Percentiles rank a stretch among this genome's conserved stretches.
Evolutionary conservation across 2,329 filamentous ascomycete genomes (phyloP).

Genomic region (Scedosporium aurantiacum): DNA sequence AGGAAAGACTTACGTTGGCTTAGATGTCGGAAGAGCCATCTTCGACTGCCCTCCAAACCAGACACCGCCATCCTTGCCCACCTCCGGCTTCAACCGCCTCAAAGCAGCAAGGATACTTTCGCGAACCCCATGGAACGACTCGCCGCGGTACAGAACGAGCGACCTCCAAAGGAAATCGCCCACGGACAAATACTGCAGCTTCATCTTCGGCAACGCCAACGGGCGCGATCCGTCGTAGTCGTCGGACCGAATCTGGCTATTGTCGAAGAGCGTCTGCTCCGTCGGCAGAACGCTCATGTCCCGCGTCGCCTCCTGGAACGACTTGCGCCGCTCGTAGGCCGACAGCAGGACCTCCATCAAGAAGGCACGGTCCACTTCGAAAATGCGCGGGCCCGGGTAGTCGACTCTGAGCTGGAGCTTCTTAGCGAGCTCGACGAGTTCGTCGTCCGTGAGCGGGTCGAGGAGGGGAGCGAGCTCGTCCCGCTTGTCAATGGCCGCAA

Average conservation of each 20-base stretch:
- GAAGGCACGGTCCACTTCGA: conserved; percentile 53
- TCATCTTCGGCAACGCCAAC: conserved; percentile 85
- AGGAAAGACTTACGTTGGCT: conserved; percentile 46
- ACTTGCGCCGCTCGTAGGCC: conserved; percentile 63
- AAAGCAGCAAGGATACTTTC: conserved; percentile 80
- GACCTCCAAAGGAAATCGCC: conserved; percentile 97
- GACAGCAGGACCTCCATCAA: conserved; percentile 63
- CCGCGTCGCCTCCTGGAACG: conserved; percentile 70
- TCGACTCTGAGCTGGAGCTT: conserved; percentile 66
- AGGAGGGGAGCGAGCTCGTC: conserved; percentile 69
- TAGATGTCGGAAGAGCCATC: conserved; percentile 82
- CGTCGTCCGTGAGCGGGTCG: conserved; percentile 59
- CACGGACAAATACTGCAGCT: conserved; percentile 87
- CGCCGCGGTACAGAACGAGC: conserved; percentile 76
- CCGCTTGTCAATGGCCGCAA: conserved; percentile 73
- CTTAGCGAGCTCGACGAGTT: conserved; percentile 57
- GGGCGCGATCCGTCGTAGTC: conserved; percentile 78
- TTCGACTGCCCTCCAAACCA: conserved; percentile 76
- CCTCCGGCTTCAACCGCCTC: conserved; percentile 64
- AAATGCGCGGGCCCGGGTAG: conserved; percentile 63
- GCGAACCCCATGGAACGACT: conserved; percentile 87
- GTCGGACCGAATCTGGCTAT: conserved; percentile 68
- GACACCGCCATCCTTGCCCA: conserved; percentile 51
- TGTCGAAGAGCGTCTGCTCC: conserved; percentile 70
- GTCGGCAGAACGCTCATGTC: conserved; percentile 72